These are phyloP conservation scores for Cladosporium sp. DNA, from an alignment of 2,329 filamentous ascomycete genomes.

Conservation along the genomic window DNA sequence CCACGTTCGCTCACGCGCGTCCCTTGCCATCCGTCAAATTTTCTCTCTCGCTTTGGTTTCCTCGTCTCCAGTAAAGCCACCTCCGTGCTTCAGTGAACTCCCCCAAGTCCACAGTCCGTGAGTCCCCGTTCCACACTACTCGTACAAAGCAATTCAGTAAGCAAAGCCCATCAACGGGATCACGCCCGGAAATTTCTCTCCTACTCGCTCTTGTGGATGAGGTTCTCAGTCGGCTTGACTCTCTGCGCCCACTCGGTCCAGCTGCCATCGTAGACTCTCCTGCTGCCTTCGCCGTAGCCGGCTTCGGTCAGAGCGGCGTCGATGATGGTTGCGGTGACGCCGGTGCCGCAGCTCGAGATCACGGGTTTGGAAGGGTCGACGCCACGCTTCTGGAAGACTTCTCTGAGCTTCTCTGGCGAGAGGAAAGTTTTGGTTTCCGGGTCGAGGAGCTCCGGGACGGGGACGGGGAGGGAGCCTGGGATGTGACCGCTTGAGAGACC, in stretches of 20 bases:
- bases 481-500: slow-evolving; percentile 85
- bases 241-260: slow-evolving; percentile 64
- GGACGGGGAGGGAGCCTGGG: slow-evolving; percentile 78
- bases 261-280: slow-evolving; percentile 87
- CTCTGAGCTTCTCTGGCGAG: slow-evolving; percentile 63
- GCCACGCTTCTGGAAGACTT: slow-evolving; percentile 73
- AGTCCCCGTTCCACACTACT: too few species aligned
- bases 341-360: slow-evolving; percentile 85
- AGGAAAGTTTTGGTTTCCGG: slow-evolving; percentile 76
- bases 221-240: slow-evolving; percentile 29
- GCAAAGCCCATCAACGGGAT: too few species aligned
- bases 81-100: too few species aligned
- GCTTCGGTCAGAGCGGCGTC: slow-evolving; percentile 81
- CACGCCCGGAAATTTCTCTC: too few species aligned
- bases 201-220: slow-evolving; percentile 29
- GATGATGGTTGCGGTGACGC: slow-evolving; percentile 86
- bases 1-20: too few species aligned
- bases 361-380: slow-evolving; percentile 76
- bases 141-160: too few species aligned
- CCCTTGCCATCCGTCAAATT: too few species aligned
- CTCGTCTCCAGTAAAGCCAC: too few species aligned
- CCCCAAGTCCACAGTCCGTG: too few species aligned
- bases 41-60: too few species aligned
- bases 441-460: slow-evolving; percentile 75
- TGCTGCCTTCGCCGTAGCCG: slow-evolving; percentile 63